These are phyloP conservation scores for Umbilicaria muhlenbergii DNA, from an alignment of 495 filamentous ascomycete species.

Conservation along the genomic window DNA sequence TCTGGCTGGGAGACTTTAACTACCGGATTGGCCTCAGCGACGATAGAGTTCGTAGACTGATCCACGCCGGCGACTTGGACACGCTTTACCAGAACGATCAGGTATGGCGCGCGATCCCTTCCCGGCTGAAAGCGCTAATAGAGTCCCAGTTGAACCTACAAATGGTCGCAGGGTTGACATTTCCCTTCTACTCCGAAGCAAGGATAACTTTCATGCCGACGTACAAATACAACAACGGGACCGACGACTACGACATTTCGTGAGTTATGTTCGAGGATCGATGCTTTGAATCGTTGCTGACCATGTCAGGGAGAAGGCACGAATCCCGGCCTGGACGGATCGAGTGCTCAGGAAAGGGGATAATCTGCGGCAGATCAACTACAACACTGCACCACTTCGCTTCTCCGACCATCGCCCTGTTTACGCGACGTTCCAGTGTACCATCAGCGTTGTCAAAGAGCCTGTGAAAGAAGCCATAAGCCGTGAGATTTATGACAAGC, in stretches of 20 bases:
- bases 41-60: constrained; percentile 60
- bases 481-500: constrained; percentile 52
- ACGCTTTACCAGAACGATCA: constrained; percentile 88
- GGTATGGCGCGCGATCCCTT: constrained; percentile 25
- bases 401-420: constrained; percentile 95
- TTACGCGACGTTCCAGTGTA: constrained; percentile 73
- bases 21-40: constrained; percentile 83
- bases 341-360: constrained; percentile 74
- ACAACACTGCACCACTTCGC: constrained; percentile 57
- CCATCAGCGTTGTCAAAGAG: constrained; percentile 65
- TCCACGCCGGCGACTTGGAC: constrained; percentile 53
- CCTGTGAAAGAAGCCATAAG: constrained; percentile 51
- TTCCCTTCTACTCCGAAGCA: constrained; percentile 81
- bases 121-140: background rate
- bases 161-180: constrained; percentile 83
- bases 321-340: constrained; percentile 97
- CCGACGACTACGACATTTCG: constrained; percentile 84
- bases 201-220: constrained; percentile 76
- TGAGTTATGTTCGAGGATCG: constrained; percentile 26
- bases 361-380: constrained; percentile 66
- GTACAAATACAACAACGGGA: constrained; percentile 86
- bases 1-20: constrained; percentile 98
- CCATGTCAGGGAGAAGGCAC: constrained; percentile 58
- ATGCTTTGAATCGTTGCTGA: background rate
- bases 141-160: constrained; percentile 68